These are phyloP conservation scores for Murraya paniculata DNA, from an alignment of 345 rosid species.

Conservation along the genomic window DNA sequence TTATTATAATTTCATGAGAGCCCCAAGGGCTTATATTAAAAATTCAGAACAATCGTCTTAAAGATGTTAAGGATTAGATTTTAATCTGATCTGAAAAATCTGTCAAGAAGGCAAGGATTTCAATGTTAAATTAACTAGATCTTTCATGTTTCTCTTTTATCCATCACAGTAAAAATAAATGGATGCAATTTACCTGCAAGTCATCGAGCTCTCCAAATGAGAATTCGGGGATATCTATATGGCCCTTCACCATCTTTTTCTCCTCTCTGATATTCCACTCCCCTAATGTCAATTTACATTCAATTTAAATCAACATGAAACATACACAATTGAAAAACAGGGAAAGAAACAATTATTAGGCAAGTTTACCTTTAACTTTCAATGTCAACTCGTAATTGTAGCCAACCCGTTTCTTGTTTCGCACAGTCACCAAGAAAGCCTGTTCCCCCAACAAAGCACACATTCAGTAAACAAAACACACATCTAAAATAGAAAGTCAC, in stretches of 20 bases:
- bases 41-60: neutral
- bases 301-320: neutral
- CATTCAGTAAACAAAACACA: neutral
- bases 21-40: neutral
- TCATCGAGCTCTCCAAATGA: conserved; percentile 94
- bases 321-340: neutral
- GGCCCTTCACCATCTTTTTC: conserved; percentile 53
- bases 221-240: conserved; percentile 75
- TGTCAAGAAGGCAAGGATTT: neutral
- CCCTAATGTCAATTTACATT: conserved; percentile 38
- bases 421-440: conserved; percentile 90
- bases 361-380: conserved; percentile 58
- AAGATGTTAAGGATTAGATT: neutral
- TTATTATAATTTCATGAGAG: neutral
- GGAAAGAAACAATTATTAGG: neutral
- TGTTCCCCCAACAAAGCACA: conserved; percentile 23
- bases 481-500: neutral
- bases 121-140: neutral
- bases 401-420: conserved; percentile 89
- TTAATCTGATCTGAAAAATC: neutral
- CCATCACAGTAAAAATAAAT: conserved; percentile 3
- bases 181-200: conserved; percentile 56
- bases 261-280: conserved; percentile 80
- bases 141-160: neutral
- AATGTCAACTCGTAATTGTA: conserved; percentile 77